A percentile compares a stretch with the other conserved stretches of the same genome.
These are phyloP conservation scores for Myxozyma neotropica DNA, from an alignment of 805 yeast species.

Conservation along the genomic window DNA sequence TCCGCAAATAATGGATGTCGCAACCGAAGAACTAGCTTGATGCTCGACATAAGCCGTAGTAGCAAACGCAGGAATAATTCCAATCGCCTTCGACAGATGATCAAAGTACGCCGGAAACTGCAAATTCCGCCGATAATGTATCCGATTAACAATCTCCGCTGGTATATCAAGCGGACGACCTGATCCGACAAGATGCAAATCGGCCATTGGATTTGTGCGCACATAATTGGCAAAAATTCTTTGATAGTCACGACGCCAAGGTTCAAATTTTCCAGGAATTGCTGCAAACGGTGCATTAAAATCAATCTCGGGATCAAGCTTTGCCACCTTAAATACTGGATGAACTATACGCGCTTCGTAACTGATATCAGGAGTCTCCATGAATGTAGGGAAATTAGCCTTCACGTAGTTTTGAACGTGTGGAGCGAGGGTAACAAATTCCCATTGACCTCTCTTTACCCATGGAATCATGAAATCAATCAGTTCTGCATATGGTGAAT, in stretches of 20 bases:
- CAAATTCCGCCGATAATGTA: slow-evolving; percentile 18
- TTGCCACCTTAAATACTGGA: slow-evolving; percentile 22
- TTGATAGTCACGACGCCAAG: slow-evolving; percentile 32
- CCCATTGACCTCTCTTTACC: slow-evolving; percentile 31
- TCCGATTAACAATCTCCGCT: slow-evolving; percentile 4
- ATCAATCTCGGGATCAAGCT: background rate
- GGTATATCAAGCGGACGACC: slow-evolving; percentile 21
- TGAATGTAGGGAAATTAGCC: slow-evolving; percentile 22
- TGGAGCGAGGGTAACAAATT: slow-evolving; percentile 27
- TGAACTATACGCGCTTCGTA: slow-evolving; percentile 20
- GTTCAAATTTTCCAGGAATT: slow-evolving; percentile 34
- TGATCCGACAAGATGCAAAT: slow-evolving; percentile 28
- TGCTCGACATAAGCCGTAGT: slow-evolving; percentile 9
- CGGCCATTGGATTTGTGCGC: slow-evolving; percentile 12
- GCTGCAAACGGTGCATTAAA: slow-evolving; percentile 23
- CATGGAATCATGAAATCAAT: slow-evolving; percentile 29
- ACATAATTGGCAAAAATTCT: slow-evolving; percentile 21
- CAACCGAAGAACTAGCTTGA: slow-evolving; percentile 33
- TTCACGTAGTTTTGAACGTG: slow-evolving; percentile 26
- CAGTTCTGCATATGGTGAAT: slow-evolving; percentile 17
- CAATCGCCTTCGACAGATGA: slow-evolving; percentile 18
- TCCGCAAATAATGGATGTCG: slow-evolving; percentile 27
- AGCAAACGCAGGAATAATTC: slow-evolving; percentile 31
- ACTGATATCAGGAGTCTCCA: slow-evolving; percentile 10
- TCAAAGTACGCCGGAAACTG: slow-evolving; percentile 24